Base-by-base conservation (phyloP, 345 rosid species). In the Aurinia saxatilis region DNA sequence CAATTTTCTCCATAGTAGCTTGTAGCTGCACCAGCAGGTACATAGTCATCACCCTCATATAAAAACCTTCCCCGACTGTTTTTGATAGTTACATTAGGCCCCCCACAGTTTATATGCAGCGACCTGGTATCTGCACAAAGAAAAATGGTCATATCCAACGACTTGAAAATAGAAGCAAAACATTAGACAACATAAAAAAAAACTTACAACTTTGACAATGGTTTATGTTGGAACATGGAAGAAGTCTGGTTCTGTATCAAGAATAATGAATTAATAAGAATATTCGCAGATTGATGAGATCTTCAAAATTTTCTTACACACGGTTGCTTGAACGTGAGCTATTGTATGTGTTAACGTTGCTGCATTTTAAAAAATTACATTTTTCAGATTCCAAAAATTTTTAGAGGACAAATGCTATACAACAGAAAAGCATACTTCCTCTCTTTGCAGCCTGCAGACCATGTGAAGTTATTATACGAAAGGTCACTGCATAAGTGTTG, bases 21-120 rank as follows among this genome's bases (percentile, higher is more conserved):
- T 0, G 10, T 58, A 10, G 72, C 67, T 42, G 72, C 52, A 14
- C 57, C 51, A n/a, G 63, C 66, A 13, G 9, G 17, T 45, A 21
- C 66, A 38, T 51, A 58, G 44, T 72, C 11, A 72, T 72, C 76
- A 44, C 67, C 76, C 9, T 66, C 49, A 11, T 72, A 72, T 6
- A 71, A 7, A 44, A 71, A 38, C 21, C 8, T 57, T 25, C 75
- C 66, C 19, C 56, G 14, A 10, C 61, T 17, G 59, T 50, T 64
- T 57, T 57, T 23, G 11, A 71, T 71, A 12, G 11, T 50, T 7
- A 71, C 67, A 59, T 72, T 46, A 34, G 62, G 62, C 42, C 76
- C 76, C 2, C 76, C 76, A 1, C 76, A 66, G 50, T 72, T 72
- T 59, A 72, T 72, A 72, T 59, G 76, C 11, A 72, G 46, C 5